These are phyloP conservation scores for Epichloe gansuensis DNA, from an alignment of 2,329 filamentous ascomycete genomes.

Conservation along the genomic window DNA sequence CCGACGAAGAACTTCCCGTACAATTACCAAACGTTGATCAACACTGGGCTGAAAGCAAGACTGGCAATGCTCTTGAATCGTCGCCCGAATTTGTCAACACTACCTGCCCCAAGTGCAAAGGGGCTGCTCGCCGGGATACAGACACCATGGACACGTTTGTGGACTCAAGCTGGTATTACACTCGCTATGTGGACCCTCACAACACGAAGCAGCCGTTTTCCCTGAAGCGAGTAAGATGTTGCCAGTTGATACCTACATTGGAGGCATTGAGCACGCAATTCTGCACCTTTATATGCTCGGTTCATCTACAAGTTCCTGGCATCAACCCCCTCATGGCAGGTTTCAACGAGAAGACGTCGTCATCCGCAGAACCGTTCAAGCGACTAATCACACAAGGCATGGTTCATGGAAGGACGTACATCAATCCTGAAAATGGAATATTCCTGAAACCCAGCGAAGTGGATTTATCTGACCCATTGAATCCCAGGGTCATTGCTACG, in stretches of 20 bases:
- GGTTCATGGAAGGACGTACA: conserved; percentile 80
- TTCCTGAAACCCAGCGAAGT: conserved; percentile 71
- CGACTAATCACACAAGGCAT: conserved; percentile 81
- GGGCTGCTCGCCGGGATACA: conserved; percentile 65
- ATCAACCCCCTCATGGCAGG: conserved; percentile 35
- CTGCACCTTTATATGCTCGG: conserved; percentile 78
- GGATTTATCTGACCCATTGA: conserved; percentile 42
- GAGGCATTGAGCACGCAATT: conserved; percentile 84
- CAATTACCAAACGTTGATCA: conserved; percentile 56
- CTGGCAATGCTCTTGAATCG: conserved; percentile 65
- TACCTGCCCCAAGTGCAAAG: conserved; percentile 60
- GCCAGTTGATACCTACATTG: conserved; percentile 80
- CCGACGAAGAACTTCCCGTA: conserved; percentile 64
- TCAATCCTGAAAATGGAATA: conserved; percentile 59
- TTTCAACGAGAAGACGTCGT: conserved; percentile 18
- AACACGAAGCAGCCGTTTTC: conserved; percentile 51
- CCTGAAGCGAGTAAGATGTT: conserved; percentile 45
- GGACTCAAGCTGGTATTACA: conserved; percentile 89
- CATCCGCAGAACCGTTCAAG: conserved; percentile 61
- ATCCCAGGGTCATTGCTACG: conserved; percentile 50
- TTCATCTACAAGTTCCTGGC: conserved; percentile 84
- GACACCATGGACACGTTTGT: conserved; percentile 97
- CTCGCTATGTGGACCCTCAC: conserved; percentile 62
- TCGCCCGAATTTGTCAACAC: conserved; percentile 64
- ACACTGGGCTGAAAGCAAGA: conserved; percentile 55